Evolutionary conservation across 169 alveolate species (phyloP), one percentile per base, ranked within the genome.

Genomic region (Plasmodium knowlesi): DNA sequence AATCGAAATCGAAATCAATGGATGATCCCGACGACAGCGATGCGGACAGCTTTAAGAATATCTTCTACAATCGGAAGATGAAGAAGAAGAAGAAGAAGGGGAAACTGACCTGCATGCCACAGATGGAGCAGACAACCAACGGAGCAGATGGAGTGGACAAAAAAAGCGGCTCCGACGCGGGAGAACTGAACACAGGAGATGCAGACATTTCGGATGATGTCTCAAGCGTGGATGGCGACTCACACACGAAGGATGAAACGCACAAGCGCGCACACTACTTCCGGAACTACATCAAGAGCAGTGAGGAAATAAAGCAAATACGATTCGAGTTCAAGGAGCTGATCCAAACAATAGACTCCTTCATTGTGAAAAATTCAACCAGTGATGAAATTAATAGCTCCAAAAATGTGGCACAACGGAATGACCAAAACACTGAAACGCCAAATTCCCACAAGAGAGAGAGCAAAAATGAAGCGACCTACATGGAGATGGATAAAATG

Each of bases 281-380:
- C 73, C 54, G 57, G 0, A 50, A 28, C n/a, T 46, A 32, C 25
- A 84, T 84, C 57, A 84, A 84, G 37, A 74, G 78, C 61, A 84
- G 78, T 22, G 92, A 84, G n/a, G 74, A 46, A 72, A 74, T 86
- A 6, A 86, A 74, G 43, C 46, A 76, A 76, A 53, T 74, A n/a
- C 57, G 86, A 37, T 34, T 74, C 54, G 81, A 86, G 67, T 86
- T 53, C 67, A 86, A 86, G 81, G 8, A 37, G 25, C 39, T 76
- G 37, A 86, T 86, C 14, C 50, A 54, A 14, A 32, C 81, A n/a
- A 74, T 86, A 53, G 93, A 86, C 43, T 19, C 93, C 61, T 86
- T 54, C 61, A 86, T 86, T 25, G 83, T 74, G 16, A 70, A 86
- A 19, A 86, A 50, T 34, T 32, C 81, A 86, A 86, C 78, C 43